Evolutionary conservation across 208 protist species (phyloP).

Genomic region (Lotmaria passim): DNA sequence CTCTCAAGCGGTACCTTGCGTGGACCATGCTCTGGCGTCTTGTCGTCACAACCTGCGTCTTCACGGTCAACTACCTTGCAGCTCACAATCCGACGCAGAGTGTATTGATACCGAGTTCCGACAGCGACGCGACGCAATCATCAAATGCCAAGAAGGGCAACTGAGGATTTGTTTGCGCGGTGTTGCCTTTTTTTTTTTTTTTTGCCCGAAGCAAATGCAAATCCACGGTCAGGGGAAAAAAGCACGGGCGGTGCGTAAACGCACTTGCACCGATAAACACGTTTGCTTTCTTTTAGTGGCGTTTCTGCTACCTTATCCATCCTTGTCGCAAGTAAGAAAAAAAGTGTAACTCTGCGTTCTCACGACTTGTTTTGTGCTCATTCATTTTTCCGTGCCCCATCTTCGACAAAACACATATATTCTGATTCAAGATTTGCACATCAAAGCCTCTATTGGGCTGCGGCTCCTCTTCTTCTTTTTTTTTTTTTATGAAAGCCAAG

Average conservation of each 20-base stretch:
- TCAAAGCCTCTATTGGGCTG: too few relatives aligned
- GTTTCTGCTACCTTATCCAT: constrained; percentile 3
- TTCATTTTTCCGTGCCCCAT: too few relatives aligned
- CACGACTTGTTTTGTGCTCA: too few relatives aligned
- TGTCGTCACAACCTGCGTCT: constrained; percentile 30
- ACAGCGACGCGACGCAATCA: constrained; percentile 9
- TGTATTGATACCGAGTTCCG: constrained; percentile 32
- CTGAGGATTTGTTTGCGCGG: not conserved
- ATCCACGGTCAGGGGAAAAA: not conserved
- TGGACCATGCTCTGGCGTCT: constrained; percentile 51
- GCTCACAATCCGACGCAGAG: constrained; percentile 49
- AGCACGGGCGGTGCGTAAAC: too few relatives aligned
- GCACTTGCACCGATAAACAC: too few relatives aligned
- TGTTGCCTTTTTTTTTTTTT: not conserved
- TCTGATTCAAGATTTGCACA: too few relatives aligned
- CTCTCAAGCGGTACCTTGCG: constrained; percentile 36
- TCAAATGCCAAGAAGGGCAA: not conserved
- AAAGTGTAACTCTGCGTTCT: not conserved
- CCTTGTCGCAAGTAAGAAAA: not conserved
- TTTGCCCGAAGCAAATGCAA: not conserved
- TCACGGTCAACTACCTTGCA: constrained; percentile 45
- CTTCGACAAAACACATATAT: too few relatives aligned
- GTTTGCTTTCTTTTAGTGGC: constrained; percentile 2
- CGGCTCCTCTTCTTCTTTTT: too few relatives aligned
- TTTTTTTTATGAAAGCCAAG: too few relatives aligned